Evolutionary conservation across 2,329 filamentous ascomycete species (phyloP), one percentile per base, ranked within the genome.

Genomic region (Fusarium paranaense): DNA sequence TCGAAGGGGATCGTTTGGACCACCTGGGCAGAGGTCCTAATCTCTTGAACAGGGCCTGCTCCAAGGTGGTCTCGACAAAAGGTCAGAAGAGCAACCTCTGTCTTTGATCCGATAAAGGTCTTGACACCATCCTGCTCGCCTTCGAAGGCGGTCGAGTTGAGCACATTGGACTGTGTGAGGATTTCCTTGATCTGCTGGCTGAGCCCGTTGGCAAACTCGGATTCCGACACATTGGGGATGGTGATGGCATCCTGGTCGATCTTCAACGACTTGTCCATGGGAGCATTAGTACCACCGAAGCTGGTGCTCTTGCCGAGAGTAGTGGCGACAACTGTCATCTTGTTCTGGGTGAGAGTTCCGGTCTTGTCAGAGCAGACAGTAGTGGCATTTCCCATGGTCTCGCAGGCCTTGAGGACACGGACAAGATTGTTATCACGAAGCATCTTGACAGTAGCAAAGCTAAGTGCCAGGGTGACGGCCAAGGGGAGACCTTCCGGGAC

Each of bases 301-400:
- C 78, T 82, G 27, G 77, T 78, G 30, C 79, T 54, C 59, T 77
- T 82, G 14, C 92, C 91, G 40, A 93, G 82, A 3, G 91, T 90
- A 35, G 91, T 92, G 47, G 92, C 90, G 56, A 94, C 92, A 5
- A 94, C 92, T 0, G 91, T 92, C 91, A 93, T 93, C 80, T 91
- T 91, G 78, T 93, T 93, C 67, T 93, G 91, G 0, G 82, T 84
- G 3, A 83, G 71, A 22, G 82, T 83, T 20, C 82, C 82, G 4
- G 82, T 83, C 72, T 83, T 83, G 65, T 94, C 94, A 2, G 93
- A 95, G 83, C 94, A 96, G 58, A 95, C 91, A 0, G 92, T 93
- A 1, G 90, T 92, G 4, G 90, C 90, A 75, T 93, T 93, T 4
- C 91, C 91, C 91, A 93, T 93, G 7, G 91, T 92, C 79, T 93